Base-by-base conservation (phyloP, 768 basidiomycete species). In the Russula sp. region DNA sequence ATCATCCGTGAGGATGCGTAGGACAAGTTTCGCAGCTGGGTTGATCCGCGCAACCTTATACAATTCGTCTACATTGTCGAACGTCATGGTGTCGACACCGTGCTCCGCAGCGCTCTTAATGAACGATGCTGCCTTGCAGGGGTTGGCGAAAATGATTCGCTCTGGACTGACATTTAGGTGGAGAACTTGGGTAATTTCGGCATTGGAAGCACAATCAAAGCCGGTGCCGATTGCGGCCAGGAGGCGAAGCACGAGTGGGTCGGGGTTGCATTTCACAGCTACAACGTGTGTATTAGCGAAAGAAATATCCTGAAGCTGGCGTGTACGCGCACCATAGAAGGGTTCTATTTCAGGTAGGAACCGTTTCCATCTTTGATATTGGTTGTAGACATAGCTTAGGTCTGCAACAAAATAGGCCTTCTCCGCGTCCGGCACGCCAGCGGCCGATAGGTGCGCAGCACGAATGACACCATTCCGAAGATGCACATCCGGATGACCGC, bases 201-300 rank as follows among this genome's bases (percentile, higher is more conserved):
- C 86, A 69, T 92, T 89, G 44, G 96, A 98, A 18, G 97, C 97
- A 71, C 97, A 98, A 75, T 99, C 97, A 77, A 99, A 99, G 18
- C 94, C 94, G 1, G 91, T 79, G 30, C 97, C 97, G 55, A 98
- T 78, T 34, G 92, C 85, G 20, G 92, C 92, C 48, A 99, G 84
- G 56, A 99, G 83, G 64, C 94, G 88, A 57, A 98, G 80, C 62
- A 99, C 87, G 72, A 92, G 92, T 4, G 94, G 94, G 72, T 98
- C 96, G 24, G 97, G 96, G 79, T 99, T 99, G 78, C 94, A 97
- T 79, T 99, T 99, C 72, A 98, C 86, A 64, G 97, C 94, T 94
- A 67, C 51, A 64, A 34, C 73, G 65, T 73, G 71, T 52, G 69
- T 97, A 72, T 97, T 85, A 65, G 94, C 90, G 90, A 67, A 36